Base-by-base conservation (phyloP, 2,329 filamentous ascomycete species). In the Atkinsonella texensis region DNA sequence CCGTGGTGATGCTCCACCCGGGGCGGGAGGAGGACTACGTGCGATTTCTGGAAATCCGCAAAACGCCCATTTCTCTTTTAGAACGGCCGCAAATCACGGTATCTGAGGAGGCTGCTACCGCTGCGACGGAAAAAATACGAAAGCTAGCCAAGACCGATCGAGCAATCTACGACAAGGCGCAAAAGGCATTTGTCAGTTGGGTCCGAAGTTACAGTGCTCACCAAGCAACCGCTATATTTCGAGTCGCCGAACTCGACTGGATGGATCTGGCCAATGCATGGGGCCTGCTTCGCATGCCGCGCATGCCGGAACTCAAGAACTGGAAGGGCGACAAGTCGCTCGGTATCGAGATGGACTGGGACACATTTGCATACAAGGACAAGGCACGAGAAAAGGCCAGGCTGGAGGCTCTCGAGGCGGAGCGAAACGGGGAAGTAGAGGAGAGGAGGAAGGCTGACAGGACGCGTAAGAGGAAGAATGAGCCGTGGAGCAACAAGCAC, bases 181-280 rank as follows among this genome's bases (percentile, higher is more conserved):
- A 95, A 63, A 83, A 84, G 55, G 93, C 84, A 0, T 97, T 98
- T 60, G 91, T 97, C 20, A 91, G 86, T 63, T 97, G 89, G 87
- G 82, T 95, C 1, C 82, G 89, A 63, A 86, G 87, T 58, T 97
- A 97, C 70, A 86, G 81, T 63, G 94, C 93, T 61, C 93, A 97
- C 62, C 83, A 90, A 58, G 89, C 91, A 1, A 84, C 81, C 54
- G 94, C 89, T 61, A 97, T 98, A 58, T 98, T 98, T 73, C 81
- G 86, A 11, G 73, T 89, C 2, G 67, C 75, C 3, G 89, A 94
- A 60, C 74, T 96, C 15, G 84, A 95, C 65, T 98, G 93, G 93
- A 71, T 77, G 5, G 85, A 89, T 50, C 74, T 93, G 1, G 91
- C 83, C 1, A 75, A 81, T 50, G 86, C 85, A 0, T 98, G 91